A percentile compares a stretch with the other conserved stretches of the same genome.
phyloP scores from a whole-genome alignment of 1,284 basidiomycete species.

The Ceratorhiza oryzae-sativae region DNA sequence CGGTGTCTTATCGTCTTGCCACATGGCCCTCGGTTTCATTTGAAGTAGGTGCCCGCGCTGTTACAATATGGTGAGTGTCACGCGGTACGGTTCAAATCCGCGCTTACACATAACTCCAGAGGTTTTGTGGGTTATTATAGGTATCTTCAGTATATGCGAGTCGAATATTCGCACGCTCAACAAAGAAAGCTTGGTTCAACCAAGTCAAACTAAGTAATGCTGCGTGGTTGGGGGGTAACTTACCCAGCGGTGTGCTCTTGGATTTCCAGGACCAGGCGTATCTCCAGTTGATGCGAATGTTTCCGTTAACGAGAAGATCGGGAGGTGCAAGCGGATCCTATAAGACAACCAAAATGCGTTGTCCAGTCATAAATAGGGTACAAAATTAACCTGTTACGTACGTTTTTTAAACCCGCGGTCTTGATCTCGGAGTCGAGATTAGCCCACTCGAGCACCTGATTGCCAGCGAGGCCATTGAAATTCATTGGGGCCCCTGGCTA shows the following conservation, averaged over 20 bases:
- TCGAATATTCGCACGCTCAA: constrained; percentile 21
- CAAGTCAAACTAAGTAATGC: not conserved
- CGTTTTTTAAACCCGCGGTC: constrained; percentile 61
- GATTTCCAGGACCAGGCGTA: constrained; percentile 34
- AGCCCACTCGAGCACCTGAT: constrained; percentile 68
- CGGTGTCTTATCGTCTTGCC: not conserved
- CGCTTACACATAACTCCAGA: constrained; percentile 38
- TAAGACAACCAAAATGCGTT: not conserved
- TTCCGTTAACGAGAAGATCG: constrained; percentile 34
- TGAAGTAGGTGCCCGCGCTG: constrained; percentile 9
- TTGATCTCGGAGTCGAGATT: constrained; percentile 70
- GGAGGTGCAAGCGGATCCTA: constrained; percentile 29
- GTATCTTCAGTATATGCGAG: constrained; percentile 40
- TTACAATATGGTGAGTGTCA: not conserved
- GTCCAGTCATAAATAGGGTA: no score
- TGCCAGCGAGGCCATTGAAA: constrained; percentile 73
- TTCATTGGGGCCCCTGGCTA: constrained; percentile 58
- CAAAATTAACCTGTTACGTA: no score
- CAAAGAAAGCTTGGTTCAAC: constrained; percentile 2
- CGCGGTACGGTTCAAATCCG: not conserved
- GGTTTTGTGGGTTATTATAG: constrained; percentile 40
- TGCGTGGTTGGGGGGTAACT: not conserved
- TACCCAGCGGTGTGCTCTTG: constrained; percentile 30
- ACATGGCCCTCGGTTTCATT: not conserved
- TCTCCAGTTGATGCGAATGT: constrained; percentile 39